Evolutionary conservation across 305 asterid genomes (phyloP).

Genomic region (Ilex paraguariensis): DNA sequence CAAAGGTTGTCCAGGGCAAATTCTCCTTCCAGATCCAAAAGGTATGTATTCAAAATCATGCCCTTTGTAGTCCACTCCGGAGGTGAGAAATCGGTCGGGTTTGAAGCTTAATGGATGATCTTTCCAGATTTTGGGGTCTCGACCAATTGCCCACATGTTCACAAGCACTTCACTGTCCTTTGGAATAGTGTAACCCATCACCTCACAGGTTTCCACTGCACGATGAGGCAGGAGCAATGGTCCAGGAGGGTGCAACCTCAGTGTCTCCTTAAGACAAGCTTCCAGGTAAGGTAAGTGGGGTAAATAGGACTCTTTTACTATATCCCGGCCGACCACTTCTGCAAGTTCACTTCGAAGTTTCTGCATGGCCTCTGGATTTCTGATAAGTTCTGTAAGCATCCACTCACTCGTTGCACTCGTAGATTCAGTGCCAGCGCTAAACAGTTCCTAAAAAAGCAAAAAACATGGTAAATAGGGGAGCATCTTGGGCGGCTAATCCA

Average conservation of each 20-base stretch:
- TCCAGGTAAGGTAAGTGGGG: conserved; percentile 22
- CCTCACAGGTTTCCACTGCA: conserved; percentile 20
- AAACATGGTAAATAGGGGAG: background rate
- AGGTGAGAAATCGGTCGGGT: conserved; percentile 25
- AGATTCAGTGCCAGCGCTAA: conserved; percentile 28
- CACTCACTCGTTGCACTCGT: conserved; percentile 22
- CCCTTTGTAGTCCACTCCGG: conserved; percentile 15
- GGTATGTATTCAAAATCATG: conserved; percentile 20
- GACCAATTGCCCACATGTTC: conserved; percentile 20
- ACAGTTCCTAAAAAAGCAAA: conserved; percentile 14
- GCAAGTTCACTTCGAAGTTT: conserved; percentile 19
- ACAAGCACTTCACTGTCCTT: conserved; percentile 14
- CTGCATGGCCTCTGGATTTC: conserved; percentile 15
- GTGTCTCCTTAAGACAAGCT: conserved; percentile 25
- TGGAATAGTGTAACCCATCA: conserved; percentile 27
- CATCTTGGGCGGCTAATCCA: too few species aligned
- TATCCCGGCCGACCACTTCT: background rate
- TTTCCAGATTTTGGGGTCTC: conserved; percentile 18
- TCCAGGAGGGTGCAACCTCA: conserved; percentile 27
- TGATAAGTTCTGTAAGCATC: conserved; percentile 23
- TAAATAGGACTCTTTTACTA: conserved; percentile 4
- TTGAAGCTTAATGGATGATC: conserved; percentile 15
- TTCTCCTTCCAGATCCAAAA: conserved; percentile 32
- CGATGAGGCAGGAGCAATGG: conserved; percentile 27
- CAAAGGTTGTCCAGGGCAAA: conserved; percentile 31